These are phyloP conservation scores for Agrocybe pediades DNA, from an alignment of 768 basidiomycete genomes.

Conservation along the genomic window DNA sequence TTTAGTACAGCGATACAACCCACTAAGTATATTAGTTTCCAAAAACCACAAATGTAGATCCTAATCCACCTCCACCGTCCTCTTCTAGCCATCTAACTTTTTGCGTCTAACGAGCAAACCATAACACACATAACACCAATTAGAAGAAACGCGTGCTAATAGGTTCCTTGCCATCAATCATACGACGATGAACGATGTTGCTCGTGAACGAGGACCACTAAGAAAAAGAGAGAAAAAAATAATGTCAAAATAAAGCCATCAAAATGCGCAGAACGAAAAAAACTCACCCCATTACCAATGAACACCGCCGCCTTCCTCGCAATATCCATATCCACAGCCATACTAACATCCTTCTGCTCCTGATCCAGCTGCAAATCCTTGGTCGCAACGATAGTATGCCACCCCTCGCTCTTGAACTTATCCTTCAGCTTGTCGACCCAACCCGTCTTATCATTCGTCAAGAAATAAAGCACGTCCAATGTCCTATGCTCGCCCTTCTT, in stretches of 20 bases:
- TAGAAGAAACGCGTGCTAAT: slow-evolving; percentile 14
- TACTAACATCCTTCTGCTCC: slow-evolving; percentile 45
- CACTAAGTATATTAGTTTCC: too few relatives aligned
- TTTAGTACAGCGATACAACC: too few relatives aligned
- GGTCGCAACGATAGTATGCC: slow-evolving; percentile 44
- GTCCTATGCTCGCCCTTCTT: slow-evolving; percentile 18
- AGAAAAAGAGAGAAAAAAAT: background rate
- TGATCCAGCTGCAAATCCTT: slow-evolving; percentile 41
- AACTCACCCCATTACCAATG: slow-evolving; percentile 55
- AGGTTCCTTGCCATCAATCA: slow-evolving; percentile 12
- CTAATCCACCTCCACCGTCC: too few relatives aligned
- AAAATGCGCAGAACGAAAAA: background rate
- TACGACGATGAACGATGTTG: slow-evolving; percentile 14
- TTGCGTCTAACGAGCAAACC: too few relatives aligned
- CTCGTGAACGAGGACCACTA: slow-evolving; percentile 20
- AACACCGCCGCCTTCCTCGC: slow-evolving; percentile 50
- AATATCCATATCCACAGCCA: slow-evolving; percentile 59
- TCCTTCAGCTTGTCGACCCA: slow-evolving; percentile 45
- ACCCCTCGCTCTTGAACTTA: slow-evolving; percentile 28
- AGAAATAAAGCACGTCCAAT: slow-evolving; percentile 45
- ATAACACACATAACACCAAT: too few relatives aligned
- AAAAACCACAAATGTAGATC: too few relatives aligned
- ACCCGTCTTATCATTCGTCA: slow-evolving; percentile 49
- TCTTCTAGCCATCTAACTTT: too few relatives aligned
- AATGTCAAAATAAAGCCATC: background rate